These are phyloP conservation scores for Mucor plumbeus DNA, from an alignment of 371 early-diverging fungal species.

Conservation along the genomic window DNA sequence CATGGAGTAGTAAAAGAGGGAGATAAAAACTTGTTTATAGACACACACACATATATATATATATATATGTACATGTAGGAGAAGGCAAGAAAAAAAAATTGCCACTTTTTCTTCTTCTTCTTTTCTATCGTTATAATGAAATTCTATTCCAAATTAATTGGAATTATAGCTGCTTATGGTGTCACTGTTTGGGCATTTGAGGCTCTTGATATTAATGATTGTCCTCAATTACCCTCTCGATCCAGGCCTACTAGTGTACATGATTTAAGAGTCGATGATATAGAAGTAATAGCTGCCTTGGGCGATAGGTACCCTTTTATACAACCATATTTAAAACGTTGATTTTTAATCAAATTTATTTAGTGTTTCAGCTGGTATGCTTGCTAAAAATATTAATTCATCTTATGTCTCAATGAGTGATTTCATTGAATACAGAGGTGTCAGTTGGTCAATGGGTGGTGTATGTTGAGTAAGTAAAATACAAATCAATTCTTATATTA, in stretches of 20 bases:
- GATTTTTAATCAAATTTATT: neutral
- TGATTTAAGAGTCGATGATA: conserved; percentile 31
- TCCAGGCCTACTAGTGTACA: conserved; percentile 24
- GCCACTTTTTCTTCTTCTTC: neutral
- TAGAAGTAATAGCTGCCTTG: conserved; percentile 31
- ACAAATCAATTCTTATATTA: neutral
- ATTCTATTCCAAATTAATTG: neutral
- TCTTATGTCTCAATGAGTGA: conserved; percentile 17
- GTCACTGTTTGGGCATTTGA: neutral
- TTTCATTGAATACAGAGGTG: conserved; percentile 41
- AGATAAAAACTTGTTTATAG: too few species aligned
- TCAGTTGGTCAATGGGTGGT: conserved; percentile 39
- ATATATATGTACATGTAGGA: too few species aligned
- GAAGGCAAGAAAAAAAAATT: neutral
- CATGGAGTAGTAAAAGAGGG: neutral
- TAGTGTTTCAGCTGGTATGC: conserved; percentile 42
- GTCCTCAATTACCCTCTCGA: conserved; percentile 14
- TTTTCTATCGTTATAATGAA: neutral
- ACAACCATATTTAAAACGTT: neutral
- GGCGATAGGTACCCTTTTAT: conserved; percentile 39
- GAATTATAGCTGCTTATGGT: neutral
- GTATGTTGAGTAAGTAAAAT: conserved; percentile 24
- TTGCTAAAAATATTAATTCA: conserved; percentile 32
- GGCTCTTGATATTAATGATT: conserved; percentile 7
- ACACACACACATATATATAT: too few species aligned